These are phyloP conservation scores for Cystobasidium sp. DNA, from an alignment of 1,284 basidiomycete genomes.

Conservation along the genomic window DNA sequence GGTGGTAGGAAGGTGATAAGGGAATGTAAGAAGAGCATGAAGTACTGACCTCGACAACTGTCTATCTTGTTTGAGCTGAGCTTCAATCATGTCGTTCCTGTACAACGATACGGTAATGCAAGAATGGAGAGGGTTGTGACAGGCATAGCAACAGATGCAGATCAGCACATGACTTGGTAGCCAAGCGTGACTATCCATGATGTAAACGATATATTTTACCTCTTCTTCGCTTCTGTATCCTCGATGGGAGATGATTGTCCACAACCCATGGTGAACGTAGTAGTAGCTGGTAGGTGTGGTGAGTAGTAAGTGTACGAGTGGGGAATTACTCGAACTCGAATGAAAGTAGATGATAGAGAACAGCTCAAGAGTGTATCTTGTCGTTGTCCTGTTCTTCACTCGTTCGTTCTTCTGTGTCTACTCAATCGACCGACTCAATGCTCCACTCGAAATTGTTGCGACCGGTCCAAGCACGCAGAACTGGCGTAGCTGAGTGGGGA, in stretches of 20 bases:
- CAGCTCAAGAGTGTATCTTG: not conserved
- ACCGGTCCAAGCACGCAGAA: constrained; percentile 1
- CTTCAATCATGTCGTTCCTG: constrained; percentile 44
- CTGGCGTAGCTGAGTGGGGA: not conserved
- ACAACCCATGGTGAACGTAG: constrained; percentile 36
- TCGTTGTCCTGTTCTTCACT: not conserved
- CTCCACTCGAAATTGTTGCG: not conserved
- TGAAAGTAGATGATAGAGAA: not conserved
- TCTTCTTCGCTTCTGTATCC: constrained; percentile 37
- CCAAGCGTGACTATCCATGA: too few relatives aligned
- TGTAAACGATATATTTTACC: too few relatives aligned
- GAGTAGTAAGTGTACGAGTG: not conserved
- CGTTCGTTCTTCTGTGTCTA: not conserved
- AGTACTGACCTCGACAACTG: constrained; percentile 37
- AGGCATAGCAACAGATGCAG: too few relatives aligned
- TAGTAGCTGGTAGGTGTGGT: not conserved
- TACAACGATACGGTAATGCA: not conserved
- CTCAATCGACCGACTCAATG: not conserved
- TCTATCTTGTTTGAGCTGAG: constrained; percentile 38
- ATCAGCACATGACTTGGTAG: too few relatives aligned
- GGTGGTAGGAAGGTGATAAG: too few relatives aligned
- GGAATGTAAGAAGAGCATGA: too few relatives aligned
- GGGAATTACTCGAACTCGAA: not conserved
- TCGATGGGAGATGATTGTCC: constrained; percentile 13
- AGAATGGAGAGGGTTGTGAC: too few relatives aligned